Percentiles rank a stretch among this genome's conserved stretches.
phyloP scores from a whole-genome alignment of 768 basidiomycete genomes.

The Chalciporus chontae region DNA sequence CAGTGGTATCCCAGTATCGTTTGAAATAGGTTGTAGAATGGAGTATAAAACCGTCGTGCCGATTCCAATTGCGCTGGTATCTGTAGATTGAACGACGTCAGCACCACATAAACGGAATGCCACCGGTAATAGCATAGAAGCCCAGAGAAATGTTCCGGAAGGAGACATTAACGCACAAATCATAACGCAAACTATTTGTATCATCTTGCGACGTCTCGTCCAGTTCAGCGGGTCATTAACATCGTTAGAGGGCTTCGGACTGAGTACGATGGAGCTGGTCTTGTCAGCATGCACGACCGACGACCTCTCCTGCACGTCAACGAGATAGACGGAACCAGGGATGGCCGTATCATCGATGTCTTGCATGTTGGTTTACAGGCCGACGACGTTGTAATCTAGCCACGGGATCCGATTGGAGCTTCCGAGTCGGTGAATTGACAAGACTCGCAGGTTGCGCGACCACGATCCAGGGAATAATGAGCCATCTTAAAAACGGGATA shows the following conservation, averaged over 20 bases:
- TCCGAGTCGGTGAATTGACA: too few species aligned
- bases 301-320: slow-evolving; percentile 19
- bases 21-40: slow-evolving; percentile 16
- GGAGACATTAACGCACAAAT: slow-evolving; percentile 11
- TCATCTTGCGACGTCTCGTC: slow-evolving; percentile 12
- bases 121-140: background rate
- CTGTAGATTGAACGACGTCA: background rate
- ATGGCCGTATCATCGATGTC: slow-evolving; percentile 18
- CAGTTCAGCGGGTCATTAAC: slow-evolving; percentile 24
- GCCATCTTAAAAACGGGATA: background rate
- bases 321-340: slow-evolving; percentile 24
- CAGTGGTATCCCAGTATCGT: slow-evolving; percentile 18
- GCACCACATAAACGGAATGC: background rate
- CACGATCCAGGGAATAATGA: background rate
- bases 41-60: slow-evolving; percentile 17
- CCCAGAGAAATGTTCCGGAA: background rate
- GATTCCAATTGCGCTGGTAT: slow-evolving; percentile 16
- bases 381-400: background rate
- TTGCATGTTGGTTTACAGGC: slow-evolving; percentile 1
- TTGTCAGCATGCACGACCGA: slow-evolving; percentile 11
- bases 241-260: slow-evolving; percentile 23
- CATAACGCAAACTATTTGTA: slow-evolving; percentile 15
- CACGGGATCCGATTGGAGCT: background rate
- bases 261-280: slow-evolving; percentile 18
- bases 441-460: too few species aligned